Evolutionary conservation across 2,329 filamentous ascomycete genomes (phyloP), one percentile per base, ranked within the genome.

Genomic region (Penicillium paneum): DNA sequence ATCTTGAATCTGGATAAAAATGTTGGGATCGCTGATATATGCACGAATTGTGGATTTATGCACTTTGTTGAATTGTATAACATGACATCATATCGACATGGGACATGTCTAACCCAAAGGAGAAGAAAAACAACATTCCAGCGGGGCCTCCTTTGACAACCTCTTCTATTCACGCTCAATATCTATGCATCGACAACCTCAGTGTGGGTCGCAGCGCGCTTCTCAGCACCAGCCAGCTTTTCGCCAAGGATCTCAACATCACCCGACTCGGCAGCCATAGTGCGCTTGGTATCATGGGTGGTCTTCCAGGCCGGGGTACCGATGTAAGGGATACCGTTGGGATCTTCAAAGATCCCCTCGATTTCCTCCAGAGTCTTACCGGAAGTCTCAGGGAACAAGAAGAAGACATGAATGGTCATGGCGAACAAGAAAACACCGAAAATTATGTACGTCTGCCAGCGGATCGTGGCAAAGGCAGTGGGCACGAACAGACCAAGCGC

Each of bases 341-440:
- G 69, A 29, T 72, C 69, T 34, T 69, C 70, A 65, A 91, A 91
- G 59, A 91, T 85, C 6, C 84, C 82, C 61, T 89, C 87, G 68
- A 90, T 86, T 71, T 91, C 87, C 69, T 92, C 89, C 0, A 91
- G 81, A 0, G 86, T 87, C 73, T 84, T 88, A 12, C 87, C 87
- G 36, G 84, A 83, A 0, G 88, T 91, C 72, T 90, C 83, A 0
- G 86, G 87, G 62, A 83, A 84, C 15, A 79, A 71, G 59, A 91
- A 78, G 68, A 82, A 81, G 65, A 87, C 83, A 70, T 89, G 85
- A 31, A 90, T 65, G 41, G 84, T 82, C 56, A 87, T 86, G 6
- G 78, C 78, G 1, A 79, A 79, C 67, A 88, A 89, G 77, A 91
- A 90, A 15, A 84, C 80, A 12, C 81, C 89, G 66, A 93, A 93